Evolutionary conservation across 192 early-diverging fungal genomes (phyloP), one percentile per base, ranked within the genome.

Genomic region (Coemansia sp.): DNA sequence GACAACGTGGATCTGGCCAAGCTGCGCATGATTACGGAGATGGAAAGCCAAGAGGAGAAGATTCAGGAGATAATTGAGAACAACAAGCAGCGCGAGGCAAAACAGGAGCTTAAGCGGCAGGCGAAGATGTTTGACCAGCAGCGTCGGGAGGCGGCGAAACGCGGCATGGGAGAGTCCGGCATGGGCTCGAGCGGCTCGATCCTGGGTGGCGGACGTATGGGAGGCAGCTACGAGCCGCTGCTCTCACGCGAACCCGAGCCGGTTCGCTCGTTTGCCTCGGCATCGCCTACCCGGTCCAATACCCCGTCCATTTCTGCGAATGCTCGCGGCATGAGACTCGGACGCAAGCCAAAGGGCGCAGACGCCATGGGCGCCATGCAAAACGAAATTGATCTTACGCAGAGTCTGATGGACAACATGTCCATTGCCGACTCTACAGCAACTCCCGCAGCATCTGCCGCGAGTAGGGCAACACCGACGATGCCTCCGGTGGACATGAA

Each of bases 41-140:
- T 99, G 97, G 97, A 99, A 76, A 92, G 90, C 79, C 93, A 97
- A 63, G 97, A 99, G 75, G 97, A 99, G 69, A 91, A 93, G 78
- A 88, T 97, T 58, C 94, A 96, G 69, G 94, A 95, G 48, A 94
- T 95, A 67, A 98, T 98, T 70, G 87, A 91, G 25, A 70, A 84
- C 87, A 94, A 92, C 75, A 96, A 97, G 76, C 95, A 99, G 71
- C 90, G 88, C 61, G 94, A 99, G 73, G 97, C 97, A 4, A 98
- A 95, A 84, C 93, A 97, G 68, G 94, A 96, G 66, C 87, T 95
- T 59, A 96, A 95, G 71, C 83, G 94, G 61, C 88, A 92, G 51
- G 95, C 94, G 32, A 91, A 93, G 72, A 82, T 89, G 70, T 86
- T 98, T 75, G 97, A 99, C 23, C 79, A 91, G 80, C 93, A 98